Evolutionary conservation across 1,284 basidiomycete genomes (phyloP).

Genomic region (Cryptococcus deneoformans): DNA sequence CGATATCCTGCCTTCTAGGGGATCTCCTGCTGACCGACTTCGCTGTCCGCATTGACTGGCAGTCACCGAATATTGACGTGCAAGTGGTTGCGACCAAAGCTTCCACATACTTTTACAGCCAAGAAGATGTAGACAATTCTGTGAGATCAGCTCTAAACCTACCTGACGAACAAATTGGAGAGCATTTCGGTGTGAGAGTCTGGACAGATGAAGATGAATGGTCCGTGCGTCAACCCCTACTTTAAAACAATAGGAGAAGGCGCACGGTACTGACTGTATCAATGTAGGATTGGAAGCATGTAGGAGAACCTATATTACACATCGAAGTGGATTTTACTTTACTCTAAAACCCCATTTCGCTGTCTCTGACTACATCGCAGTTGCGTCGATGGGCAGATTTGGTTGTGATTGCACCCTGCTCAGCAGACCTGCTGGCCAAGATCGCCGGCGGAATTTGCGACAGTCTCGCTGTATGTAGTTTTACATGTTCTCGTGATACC

Average conservation of each 20-base stretch:
- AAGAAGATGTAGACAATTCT: slow-evolving; percentile 54
- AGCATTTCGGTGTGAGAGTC: slow-evolving; percentile 58
- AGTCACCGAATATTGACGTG: slow-evolving; percentile 73
- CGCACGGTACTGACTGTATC: neutral
- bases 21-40: neutral
- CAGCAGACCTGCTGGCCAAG: slow-evolving; percentile 92
- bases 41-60: slow-evolving; percentile 1
- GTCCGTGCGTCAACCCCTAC: slow-evolving; percentile 55
- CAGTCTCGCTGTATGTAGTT: slow-evolving; percentile 69
- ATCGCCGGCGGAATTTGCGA: slow-evolving; percentile 86
- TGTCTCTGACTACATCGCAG: slow-evolving; percentile 21
- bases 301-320: slow-evolving; percentile 92
- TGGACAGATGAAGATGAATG: slow-evolving; percentile 95
- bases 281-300: slow-evolving; percentile 58
- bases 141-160: slow-evolving; percentile 14
- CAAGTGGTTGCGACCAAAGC: slow-evolving; percentile 79
- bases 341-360: too few relatives aligned
- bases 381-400: slow-evolving; percentile 94
- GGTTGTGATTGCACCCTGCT: slow-evolving; percentile 90
- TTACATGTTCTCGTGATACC: neutral
- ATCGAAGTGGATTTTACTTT: slow-evolving; percentile 61
- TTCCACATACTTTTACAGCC: slow-evolving; percentile 74
- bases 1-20: too few relatives aligned
- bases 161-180: neutral
- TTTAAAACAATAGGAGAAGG: neutral